Conservation (phyloP, 164 flowering plant genomes). For the Malania oleifera region DNA sequence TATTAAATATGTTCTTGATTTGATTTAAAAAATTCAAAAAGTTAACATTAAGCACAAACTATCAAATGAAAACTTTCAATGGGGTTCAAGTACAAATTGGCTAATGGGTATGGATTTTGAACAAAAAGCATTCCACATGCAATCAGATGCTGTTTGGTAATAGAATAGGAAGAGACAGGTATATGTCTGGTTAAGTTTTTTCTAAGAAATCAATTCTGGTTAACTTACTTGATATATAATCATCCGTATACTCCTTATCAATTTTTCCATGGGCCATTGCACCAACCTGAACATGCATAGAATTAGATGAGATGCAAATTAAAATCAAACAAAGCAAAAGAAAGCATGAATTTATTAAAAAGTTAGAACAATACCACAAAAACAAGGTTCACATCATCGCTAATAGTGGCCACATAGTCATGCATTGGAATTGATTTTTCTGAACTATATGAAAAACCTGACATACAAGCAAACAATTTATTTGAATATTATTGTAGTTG, state of each 20-base stretch:
- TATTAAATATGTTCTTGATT: too few relatives aligned
- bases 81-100: too few relatives aligned
- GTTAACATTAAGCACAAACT: too few relatives aligned
- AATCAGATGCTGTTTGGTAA: too few relatives aligned
- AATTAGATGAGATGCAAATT: neutral
- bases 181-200: too few relatives aligned
- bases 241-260: conserved; percentile 50
- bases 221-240: conserved; percentile 53
- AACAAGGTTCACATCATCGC: conserved; percentile 52
- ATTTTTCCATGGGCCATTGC: conserved; percentile 85
- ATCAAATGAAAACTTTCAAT: too few relatives aligned
- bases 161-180: too few relatives aligned
- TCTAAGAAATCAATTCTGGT: too few relatives aligned
- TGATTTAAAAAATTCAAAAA: too few relatives aligned
- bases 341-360: neutral
- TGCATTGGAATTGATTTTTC: conserved; percentile 49
- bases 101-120: too few relatives aligned
- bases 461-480: conserved; percentile 7
- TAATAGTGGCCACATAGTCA: conserved; percentile 42
- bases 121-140: too few relatives aligned
- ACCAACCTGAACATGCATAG: conserved; percentile 50
- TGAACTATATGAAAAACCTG: conserved; percentile 87
- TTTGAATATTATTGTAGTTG: neutral
- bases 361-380: conserved; percentile 58
- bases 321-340: neutral